Percentiles rank a stretch among this genome's conserved stretches.
Conservation (phyloP, 306 rosid species). For the Glycine latifolia region DNA sequence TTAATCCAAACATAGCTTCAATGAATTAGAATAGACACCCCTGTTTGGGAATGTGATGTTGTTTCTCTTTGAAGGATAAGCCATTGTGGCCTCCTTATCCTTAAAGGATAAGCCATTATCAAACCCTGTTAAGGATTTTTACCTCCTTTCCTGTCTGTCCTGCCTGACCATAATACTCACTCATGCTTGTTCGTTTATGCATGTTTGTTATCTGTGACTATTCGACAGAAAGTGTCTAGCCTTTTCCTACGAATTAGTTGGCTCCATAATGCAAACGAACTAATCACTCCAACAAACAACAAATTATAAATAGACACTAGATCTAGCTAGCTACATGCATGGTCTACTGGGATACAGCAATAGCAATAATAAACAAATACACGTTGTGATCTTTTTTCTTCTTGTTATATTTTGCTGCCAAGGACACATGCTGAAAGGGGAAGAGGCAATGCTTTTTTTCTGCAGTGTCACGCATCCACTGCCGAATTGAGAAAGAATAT, state of each 20-base stretch:
- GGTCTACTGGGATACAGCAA: not conserved
- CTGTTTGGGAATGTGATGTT: too few relatives aligned
- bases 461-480: slow-evolving; percentile 35
- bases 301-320: not conserved
- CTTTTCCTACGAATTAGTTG: slow-evolving; percentile 26
- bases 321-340: too few relatives aligned
- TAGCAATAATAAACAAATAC: not conserved
- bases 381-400: not conserved
- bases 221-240: slow-evolving; percentile 35
- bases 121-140: not conserved
- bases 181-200: not conserved
- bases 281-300: not conserved
- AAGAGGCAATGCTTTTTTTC: not conserved
- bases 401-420: not conserved
- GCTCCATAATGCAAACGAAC: slow-evolving; percentile 13
- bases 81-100: too few relatives aligned
- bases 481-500: slow-evolving; percentile 12
- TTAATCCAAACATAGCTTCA: too few relatives aligned
- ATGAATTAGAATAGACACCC: too few relatives aligned
- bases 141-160: slow-evolving; percentile 33
- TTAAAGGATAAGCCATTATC: too few relatives aligned
- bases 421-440: slow-evolving; percentile 33
- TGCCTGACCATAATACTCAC: slow-evolving; percentile 21
- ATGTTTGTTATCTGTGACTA: slow-evolving; percentile 7
- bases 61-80: too few relatives aligned